A percentile compares a stretch with the other conserved stretches of the same genome.
These are phyloP conservation scores for Fusarium temperatum DNA, from an alignment of 2,329 filamentous ascomycete genomes.

Conservation along the genomic window DNA sequence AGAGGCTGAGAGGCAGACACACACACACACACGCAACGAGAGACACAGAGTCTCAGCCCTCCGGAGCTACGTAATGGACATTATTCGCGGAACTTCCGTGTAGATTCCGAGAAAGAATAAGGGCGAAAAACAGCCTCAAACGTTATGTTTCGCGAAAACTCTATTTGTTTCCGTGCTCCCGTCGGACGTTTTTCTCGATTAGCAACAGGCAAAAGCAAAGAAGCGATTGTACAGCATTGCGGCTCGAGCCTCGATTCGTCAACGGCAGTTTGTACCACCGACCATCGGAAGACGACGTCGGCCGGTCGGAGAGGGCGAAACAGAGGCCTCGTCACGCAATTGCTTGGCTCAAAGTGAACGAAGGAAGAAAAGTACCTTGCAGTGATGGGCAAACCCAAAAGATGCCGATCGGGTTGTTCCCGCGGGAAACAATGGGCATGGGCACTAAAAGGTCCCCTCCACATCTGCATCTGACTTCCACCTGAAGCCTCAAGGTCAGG, in stretches of 20 bases:
- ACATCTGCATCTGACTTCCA: neutral
- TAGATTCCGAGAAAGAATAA: neutral
- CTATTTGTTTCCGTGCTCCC: neutral
- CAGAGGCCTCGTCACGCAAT: neutral
- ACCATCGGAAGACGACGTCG: neutral
- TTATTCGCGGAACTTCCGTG: neutral
- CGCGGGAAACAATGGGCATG: neutral
- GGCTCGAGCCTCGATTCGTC: constrained; percentile 1
- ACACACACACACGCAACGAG: neutral
- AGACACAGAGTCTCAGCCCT: neutral
- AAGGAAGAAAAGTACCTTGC: neutral
- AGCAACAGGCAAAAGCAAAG: neutral
- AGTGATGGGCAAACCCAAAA: neutral
- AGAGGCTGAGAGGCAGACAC: neutral
- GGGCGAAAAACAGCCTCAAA: neutral
- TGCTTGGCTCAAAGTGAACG: neutral
- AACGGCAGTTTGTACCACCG: neutral
- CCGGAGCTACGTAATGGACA: neutral
- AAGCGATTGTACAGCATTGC: neutral
- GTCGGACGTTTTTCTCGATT: neutral
- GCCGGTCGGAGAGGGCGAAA: neutral
- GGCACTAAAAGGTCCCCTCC: neutral
- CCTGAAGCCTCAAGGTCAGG: neutral
- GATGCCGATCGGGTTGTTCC: neutral
- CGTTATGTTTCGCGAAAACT: neutral